Evolutionary conservation across 441 rosid genomes (phyloP), one percentile per base, ranked within the genome.

Genomic region (Pelargonium myrrhifolium): DNA sequence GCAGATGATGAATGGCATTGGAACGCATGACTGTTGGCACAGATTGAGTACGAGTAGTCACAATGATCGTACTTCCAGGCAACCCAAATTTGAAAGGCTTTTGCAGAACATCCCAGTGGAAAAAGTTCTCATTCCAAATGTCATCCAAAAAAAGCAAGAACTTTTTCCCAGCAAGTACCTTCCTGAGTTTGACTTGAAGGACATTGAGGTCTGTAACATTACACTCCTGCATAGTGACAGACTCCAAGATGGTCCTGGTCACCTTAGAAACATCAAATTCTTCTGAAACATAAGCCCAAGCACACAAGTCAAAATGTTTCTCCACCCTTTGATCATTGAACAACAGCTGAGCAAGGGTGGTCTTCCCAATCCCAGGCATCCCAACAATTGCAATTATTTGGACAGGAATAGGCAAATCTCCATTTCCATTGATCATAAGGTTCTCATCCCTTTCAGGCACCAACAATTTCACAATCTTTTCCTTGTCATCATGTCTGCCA

Each of bases 331-430:
- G 22, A 1, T 70, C 69, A 17, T 73, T 66, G 9, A 43, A 61
- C 12, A 35, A 26, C 10, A 60, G 20, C 40, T 69, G 61, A 39
- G 71, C 35, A 2, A 63, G 20, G 39, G 68, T 22, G 2, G 71
- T 66, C 24, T 70, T 69, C 15, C 69, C 71, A 1, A 65, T 7
- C 7, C 75, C 75, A n/a, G 43, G 51, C 61, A 69, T 65, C 15
- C 76, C 76, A 14, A 72, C 31, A 1, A 66, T 6, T 39, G 43
- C 43, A 1, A 5, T 39, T 39, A 39, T 1, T 4, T 39, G 43
- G 43, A 39, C 3, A 17, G 67, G 1, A 31, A 70, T 37, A 24
- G 26, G 14, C n/a, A n/a, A n/a, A n/a, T n/a, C n/a, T n/a, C n/a
- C n/a, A n/a, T n/a, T n/a, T n/a, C n/a, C n/a, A 12, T 39, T 51